Evolutionary conservation across 345 rosid genomes (phyloP).

Genomic region (Eutrema japonicum): DNA sequence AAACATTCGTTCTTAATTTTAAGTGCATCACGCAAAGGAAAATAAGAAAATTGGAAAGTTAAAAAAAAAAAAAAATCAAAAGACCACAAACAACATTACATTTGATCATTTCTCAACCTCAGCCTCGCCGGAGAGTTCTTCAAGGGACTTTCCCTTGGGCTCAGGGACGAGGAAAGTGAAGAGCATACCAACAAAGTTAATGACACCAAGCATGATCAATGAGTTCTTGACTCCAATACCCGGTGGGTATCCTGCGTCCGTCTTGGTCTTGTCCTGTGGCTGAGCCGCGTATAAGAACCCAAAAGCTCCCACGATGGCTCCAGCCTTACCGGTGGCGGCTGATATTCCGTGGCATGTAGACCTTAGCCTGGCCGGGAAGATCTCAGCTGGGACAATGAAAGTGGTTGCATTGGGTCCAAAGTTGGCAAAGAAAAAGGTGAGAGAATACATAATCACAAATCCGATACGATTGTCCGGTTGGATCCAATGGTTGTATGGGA

Average conservation of each 20-base stretch:
- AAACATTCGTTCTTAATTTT: background rate
- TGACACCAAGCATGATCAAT: slow-evolving; percentile 51
- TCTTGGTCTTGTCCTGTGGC: slow-evolving; percentile 40
- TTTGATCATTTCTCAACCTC: slow-evolving; percentile 41
- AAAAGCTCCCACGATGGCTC: slow-evolving; percentile 71
- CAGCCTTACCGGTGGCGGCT: slow-evolving; percentile 67
- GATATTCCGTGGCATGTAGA: slow-evolving; percentile 84
- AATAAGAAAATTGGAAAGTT: background rate
- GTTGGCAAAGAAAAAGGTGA: slow-evolving; percentile 76
- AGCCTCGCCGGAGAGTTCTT: slow-evolving; percentile 63
- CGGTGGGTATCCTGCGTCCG: slow-evolving; percentile 58
- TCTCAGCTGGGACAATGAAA: slow-evolving; percentile 69
- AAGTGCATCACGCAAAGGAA: slow-evolving; percentile 24
- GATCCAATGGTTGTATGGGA: slow-evolving; percentile 77
- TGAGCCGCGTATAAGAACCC: slow-evolving; percentile 70
- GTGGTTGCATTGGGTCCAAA: slow-evolving; percentile 82
- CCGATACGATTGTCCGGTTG: slow-evolving; percentile 51
- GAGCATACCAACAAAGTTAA: slow-evolving; percentile 54
- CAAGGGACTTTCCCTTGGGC: slow-evolving; percentile 61
- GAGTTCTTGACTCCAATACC: slow-evolving; percentile 57
- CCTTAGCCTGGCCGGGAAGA: slow-evolving; percentile 72
- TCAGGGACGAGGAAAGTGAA: slow-evolving; percentile 65
- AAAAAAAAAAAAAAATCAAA: background rate
- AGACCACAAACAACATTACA: background rate
- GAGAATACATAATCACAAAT: slow-evolving; percentile 59